phyloP scores from a whole-genome alignment of 192 early-diverging fungal species.

The Backusella australiensis region DNA sequence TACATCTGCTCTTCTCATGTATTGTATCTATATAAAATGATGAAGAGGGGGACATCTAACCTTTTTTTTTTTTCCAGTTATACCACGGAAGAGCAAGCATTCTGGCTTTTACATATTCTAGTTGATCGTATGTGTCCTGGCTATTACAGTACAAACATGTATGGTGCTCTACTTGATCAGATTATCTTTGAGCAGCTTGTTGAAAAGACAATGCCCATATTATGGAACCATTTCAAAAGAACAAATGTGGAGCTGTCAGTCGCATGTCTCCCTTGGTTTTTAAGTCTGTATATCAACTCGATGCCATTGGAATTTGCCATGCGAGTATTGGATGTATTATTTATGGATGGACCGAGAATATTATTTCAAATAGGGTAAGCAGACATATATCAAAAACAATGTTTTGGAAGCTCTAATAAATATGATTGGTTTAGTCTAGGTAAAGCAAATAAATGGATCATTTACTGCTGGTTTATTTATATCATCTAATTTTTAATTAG shows the following conservation, averaged over 20 bases:
- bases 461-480: background rate
- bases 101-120: constrained; percentile 91
- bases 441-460: background rate
- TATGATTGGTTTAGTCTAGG: background rate
- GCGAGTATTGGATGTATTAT: constrained; percentile 94
- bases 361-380: constrained; percentile 87
- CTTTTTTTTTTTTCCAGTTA: constrained; percentile 45
- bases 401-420: background rate
- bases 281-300: constrained; percentile 95
- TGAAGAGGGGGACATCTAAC: background rate
- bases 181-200: constrained; percentile 91
- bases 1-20: constrained; percentile 88
- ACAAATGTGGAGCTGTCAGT: constrained; percentile 95
- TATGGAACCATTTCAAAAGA: constrained; percentile 80
- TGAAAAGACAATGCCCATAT: constrained; percentile 87
- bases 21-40: constrained; percentile 15
- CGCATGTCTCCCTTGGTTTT: constrained; percentile 97
- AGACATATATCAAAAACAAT: background rate
- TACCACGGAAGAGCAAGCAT: constrained; percentile 95
- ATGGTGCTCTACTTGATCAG: constrained; percentile 94
- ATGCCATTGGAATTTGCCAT: constrained; percentile 89
- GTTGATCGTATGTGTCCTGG: constrained; percentile 90
- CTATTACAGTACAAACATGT: constrained; percentile 97
- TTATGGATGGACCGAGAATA: constrained; percentile 95
- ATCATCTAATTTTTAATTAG: constrained; percentile 30